These are phyloP conservation scores for Patellaria atrata DNA, from an alignment of 495 filamentous ascomycete genomes.

Conservation along the genomic window DNA sequence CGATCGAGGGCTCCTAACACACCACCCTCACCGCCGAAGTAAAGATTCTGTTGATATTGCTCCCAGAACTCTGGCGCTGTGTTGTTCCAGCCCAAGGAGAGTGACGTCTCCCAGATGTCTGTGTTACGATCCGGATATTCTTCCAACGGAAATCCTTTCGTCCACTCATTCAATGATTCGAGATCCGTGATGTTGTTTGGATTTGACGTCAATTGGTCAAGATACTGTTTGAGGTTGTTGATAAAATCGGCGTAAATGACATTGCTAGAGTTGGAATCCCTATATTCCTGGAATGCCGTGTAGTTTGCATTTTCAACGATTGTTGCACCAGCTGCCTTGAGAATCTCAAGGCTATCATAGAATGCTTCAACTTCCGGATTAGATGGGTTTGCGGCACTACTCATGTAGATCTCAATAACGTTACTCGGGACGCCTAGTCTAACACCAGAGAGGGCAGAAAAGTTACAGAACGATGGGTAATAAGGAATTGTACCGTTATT, in stretches of 20 bases:
- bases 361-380: constrained; percentile 31
- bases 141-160: constrained; percentile 31
- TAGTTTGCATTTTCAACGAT: constrained; percentile 41
- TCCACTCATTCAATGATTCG: constrained; percentile 31
- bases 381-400: constrained; percentile 7
- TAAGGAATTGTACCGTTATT: constrained; percentile 30
- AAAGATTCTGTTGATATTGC: constrained; percentile 28
- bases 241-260: constrained; percentile 26
- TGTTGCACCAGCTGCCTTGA: constrained; percentile 35
- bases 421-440: constrained; percentile 41
- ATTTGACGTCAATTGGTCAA: constrained; percentile 29
- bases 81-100: constrained; percentile 26
- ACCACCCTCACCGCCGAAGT: constrained; percentile 34
- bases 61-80: constrained; percentile 25
- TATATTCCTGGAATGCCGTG: constrained; percentile 29
- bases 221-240: constrained; percentile 22
- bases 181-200: constrained; percentile 26
- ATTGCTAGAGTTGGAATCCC: constrained; percentile 16
- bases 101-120: constrained; percentile 31
- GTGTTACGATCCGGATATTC: constrained; percentile 38
- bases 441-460: constrained; percentile 32
- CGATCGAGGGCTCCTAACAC: constrained; percentile 35
- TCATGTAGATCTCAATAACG: constrained; percentile 23
- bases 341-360: constrained; percentile 28
- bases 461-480: constrained; percentile 38